Base-by-base conservation (phyloP, 805 yeast species). In the Pichia scutulata region DNA sequence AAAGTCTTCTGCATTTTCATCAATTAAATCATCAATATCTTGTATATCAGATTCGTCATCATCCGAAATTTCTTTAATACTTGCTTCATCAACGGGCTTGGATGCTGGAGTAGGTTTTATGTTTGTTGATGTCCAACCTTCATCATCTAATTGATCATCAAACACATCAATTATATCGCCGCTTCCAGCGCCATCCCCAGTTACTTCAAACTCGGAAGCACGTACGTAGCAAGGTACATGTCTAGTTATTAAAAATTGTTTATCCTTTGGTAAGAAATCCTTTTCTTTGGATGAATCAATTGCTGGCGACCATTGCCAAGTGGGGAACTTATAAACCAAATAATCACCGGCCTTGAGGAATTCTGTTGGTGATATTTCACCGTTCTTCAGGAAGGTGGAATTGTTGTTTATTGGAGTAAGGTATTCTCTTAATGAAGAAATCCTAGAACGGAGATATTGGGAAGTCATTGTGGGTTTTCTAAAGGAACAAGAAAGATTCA, bases 321-420 rank as follows among this genome's bases (percentile, higher is more conserved):
- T 93, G 2, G 99, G 98, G 65, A 93, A 93, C 72, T 85, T 87
- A 67, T 81, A 83, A 30, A 84, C 90, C 51, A 93, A 70, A 66
- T 89, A 93, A 65, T 93, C 97, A 22, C 99, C 99, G 3, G 99
- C 97, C 49, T 72, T 73, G 10, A 89, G 92, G 69, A 93, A 93
- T 66, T 93, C 99, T 48, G 88, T 96, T 1, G 99, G 99, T 1
- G 96, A 87, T 47, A 93, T 83, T 64, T 92, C 93, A 4, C 99
- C 99, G 0, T 97, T 86, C 45, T 75, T 69, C 49, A 81, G 74
- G 70, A 89, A 93, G 18, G 93, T 88, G 24, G 97, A 89, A n/a
- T 72, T 78, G 66, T 90, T 88, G 42, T 84, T 77, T 2, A 92
- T 82, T 1, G 99, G 99, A 2, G 99, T 92, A 49, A 93, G 71